phyloP scores from a whole-genome alignment of 257 asterid genomes.

The Scutellaria galericulata region DNA sequence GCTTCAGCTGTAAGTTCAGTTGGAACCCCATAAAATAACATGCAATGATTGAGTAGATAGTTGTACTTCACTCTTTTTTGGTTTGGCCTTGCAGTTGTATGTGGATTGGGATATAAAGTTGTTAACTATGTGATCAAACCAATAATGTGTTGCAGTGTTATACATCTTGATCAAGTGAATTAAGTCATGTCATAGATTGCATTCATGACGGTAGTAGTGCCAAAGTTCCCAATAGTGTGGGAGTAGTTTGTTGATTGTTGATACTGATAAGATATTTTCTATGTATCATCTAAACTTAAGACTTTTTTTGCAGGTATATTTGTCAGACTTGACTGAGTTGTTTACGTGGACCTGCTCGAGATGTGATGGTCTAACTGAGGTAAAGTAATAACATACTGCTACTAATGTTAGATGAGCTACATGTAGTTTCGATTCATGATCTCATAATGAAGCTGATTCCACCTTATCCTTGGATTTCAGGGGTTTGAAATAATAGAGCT shows the following conservation, averaged over 20 bases:
- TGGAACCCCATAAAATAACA: no score
- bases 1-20: no score
- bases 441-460: no score
- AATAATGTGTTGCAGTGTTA: neutral
- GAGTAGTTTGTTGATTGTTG: neutral
- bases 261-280: neutral
- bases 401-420: no score
- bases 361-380: constrained; percentile 84
- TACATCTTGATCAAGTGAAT: neutral
- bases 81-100: neutral
- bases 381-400: constrained; percentile 28
- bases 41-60: neutral
- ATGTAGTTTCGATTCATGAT: neutral
- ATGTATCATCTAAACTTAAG: neutral
- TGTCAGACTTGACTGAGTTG: constrained; percentile 82
- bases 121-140: neutral
- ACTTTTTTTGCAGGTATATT: constrained; percentile 74
- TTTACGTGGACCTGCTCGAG: constrained; percentile 98
- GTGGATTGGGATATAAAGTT: neutral
- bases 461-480: constrained; percentile 48
- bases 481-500: constrained; percentile 91
- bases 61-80: neutral
- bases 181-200: neutral
- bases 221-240: neutral
- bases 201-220: neutral